Evolutionary conservation across 306 rosid genomes (phyloP).

Genomic region (Pachyrhizus erosus): DNA sequence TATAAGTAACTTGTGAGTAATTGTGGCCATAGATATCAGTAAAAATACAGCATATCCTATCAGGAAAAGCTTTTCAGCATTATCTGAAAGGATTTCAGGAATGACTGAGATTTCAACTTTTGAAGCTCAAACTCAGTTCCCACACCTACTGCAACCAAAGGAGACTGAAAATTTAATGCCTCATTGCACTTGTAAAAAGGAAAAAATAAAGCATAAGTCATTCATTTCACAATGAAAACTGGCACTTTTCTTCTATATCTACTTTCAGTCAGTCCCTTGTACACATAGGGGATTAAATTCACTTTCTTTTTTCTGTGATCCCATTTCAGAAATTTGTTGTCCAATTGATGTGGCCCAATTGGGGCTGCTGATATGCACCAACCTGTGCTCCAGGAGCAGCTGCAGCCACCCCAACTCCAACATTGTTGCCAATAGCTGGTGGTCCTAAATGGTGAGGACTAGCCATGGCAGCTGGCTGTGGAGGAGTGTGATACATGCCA

Average conservation of each 20-base stretch:
- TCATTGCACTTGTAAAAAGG: constrained; percentile 55
- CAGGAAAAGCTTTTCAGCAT: not conserved
- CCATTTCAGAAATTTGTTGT: constrained; percentile 82
- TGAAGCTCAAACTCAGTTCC: constrained; percentile 35
- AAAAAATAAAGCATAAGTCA: constrained; percentile 7
- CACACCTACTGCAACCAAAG: not conserved
- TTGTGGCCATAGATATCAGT: not conserved
- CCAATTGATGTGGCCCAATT: constrained; percentile 91
- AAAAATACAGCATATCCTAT: not conserved
- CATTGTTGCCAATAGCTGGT: constrained; percentile 80
- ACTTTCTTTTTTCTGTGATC: not conserved
- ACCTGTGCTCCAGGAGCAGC: constrained; percentile 94
- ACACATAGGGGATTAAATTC: constrained; percentile 67
- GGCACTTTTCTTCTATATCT: constrained; percentile 66
- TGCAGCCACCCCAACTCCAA: constrained; percentile 86
- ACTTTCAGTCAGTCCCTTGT: constrained; percentile 58
- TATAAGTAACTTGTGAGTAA: not conserved
- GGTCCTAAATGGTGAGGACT: constrained; percentile 90
- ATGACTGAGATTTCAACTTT: constrained; percentile 32
- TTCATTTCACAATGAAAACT: constrained; percentile 63
- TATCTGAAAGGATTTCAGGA: constrained; percentile 14
- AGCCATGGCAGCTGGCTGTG: constrained; percentile 72
- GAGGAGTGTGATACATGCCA: constrained; percentile 88
- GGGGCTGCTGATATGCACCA: constrained; percentile 94
- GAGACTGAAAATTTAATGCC: constrained; percentile 44